Conservation (phyloP, 1,284 basidiomycete species). For the Fomitopsis pinicola region DNA sequence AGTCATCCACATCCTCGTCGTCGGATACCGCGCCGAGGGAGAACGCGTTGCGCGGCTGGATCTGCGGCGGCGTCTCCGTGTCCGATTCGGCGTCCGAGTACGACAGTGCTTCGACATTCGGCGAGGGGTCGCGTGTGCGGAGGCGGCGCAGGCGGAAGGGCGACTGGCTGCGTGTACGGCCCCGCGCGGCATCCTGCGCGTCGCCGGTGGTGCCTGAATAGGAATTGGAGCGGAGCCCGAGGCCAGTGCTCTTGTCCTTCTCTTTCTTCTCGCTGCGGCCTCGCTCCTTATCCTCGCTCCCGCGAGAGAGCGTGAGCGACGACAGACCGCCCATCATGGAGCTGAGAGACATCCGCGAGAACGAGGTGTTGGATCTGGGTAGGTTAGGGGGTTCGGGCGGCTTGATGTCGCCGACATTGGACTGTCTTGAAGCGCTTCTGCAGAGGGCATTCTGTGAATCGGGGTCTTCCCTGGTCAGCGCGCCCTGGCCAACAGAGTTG, state of each 20-base stretch:
- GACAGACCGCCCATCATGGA: slow-evolving; percentile 70
- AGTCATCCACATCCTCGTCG: slow-evolving; percentile 50
- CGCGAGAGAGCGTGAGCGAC: slow-evolving; percentile 53
- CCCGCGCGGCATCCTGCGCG: slow-evolving; percentile 23
- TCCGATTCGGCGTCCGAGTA: slow-evolving; percentile 69
- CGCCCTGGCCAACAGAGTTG: slow-evolving; percentile 22
- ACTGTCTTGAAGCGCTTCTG: slow-evolving; percentile 42
- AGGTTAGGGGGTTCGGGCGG: slow-evolving; percentile 26
- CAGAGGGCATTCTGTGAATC: slow-evolving; percentile 48
- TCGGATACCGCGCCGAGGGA: slow-evolving; percentile 48
- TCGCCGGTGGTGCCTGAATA: slow-evolving; percentile 28
- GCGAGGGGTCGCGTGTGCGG: slow-evolving; percentile 62
- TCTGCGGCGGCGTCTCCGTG: slow-evolving; percentile 42
- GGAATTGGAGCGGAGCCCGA: slow-evolving; percentile 52
- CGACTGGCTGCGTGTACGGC: slow-evolving; percentile 65
- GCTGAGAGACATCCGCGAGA: slow-evolving; percentile 58
- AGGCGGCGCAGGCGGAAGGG: slow-evolving; percentile 64
- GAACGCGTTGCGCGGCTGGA: slow-evolving; percentile 59
- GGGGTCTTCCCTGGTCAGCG: slow-evolving; percentile 37
- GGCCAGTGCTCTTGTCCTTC: slow-evolving; percentile 23
- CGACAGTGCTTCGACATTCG: slow-evolving; percentile 68
- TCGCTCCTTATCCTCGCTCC: slow-evolving; percentile 41
- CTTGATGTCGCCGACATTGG: slow-evolving; percentile 8
- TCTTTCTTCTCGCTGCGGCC: slow-evolving; percentile 45
- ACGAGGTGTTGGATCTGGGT: slow-evolving; percentile 34